Evolutionary conservation across 768 basidiomycete genomes (phyloP), one percentile per base, ranked within the genome.

Genomic region (Filobasidium wieringae): DNA sequence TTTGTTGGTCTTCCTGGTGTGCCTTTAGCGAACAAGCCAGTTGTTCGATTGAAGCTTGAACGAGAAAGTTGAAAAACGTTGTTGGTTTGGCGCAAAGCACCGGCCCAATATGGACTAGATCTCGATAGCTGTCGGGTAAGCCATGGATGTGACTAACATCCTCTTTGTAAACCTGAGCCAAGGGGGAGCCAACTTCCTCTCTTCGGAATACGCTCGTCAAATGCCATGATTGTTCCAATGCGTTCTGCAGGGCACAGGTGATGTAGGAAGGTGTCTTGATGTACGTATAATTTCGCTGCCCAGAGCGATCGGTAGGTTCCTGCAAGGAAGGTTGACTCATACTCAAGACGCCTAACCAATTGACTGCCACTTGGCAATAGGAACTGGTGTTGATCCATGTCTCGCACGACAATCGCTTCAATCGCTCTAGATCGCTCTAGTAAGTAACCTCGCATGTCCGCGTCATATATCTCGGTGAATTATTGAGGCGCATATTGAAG

Each of bases 231-330:
- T 24, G 26, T 17, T 57, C 49, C 7, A 57, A 6, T 2, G 56
- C 56, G 15, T 40, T 27, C 34, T 57, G 47, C 9, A 57, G 47
- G 14, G 50, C 22, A n/a, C 36, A 51, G 24, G 56, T 57, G 49
- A 57, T 51, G 32, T 57, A 57, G 4, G 47, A 26, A 14, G 56
- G 56, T 17, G 56, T 47, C 24, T 47, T 19, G 24, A 47, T 47
- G 22, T 47, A 22, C 29, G 17, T 47, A 26, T 47, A 47, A 5
- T n/a, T n/a, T n/a, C n/a, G n/a, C n/a, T n/a, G n/a, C n/a, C n/a
- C n/a, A n/a, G n/a, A n/a, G n/a, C n/a, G n/a, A n/a, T n/a, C n/a
- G n/a, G n/a, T n/a, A n/a, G n/a, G n/a, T n/a, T n/a, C n/a, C n/a
- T n/a, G n/a, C n/a, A n/a, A n/a, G n/a, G n/a, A n/a, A n/a, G n/a